These are phyloP conservation scores for Penicillium pancosmium DNA, from an alignment of 495 filamentous ascomycete species.

Conservation along the genomic window DNA sequence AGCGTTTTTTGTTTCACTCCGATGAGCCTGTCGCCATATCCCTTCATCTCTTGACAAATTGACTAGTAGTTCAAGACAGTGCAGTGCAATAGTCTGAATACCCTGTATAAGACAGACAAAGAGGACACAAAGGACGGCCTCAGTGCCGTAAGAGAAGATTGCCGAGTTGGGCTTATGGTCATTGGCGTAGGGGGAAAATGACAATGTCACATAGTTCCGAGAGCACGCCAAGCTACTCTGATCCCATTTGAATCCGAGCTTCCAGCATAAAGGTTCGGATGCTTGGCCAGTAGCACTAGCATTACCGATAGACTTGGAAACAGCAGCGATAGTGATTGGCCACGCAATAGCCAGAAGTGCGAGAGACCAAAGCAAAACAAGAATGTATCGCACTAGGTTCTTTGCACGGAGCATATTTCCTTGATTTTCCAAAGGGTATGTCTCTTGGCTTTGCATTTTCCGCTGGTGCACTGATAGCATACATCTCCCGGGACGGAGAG, in stretches of 20 bases:
- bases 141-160: not conserved
- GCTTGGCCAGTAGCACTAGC: not conserved
- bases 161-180: not conserved
- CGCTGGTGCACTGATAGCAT: not conserved
- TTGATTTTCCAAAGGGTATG: not conserved
- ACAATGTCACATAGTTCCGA: not conserved
- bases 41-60: conserved; percentile 50
- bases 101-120: conserved; percentile 22
- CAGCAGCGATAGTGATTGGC: not conserved
- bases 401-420: not conserved
- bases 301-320: not conserved
- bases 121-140: conserved; percentile 11
- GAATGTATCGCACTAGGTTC: not conserved
- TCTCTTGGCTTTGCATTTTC: not conserved
- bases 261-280: not conserved
- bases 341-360: not conserved
- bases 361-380: not conserved
- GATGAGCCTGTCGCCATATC: conserved; percentile 16
- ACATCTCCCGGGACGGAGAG: not conserved
- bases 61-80: conserved; percentile 49
- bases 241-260: not conserved
- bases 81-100: conserved; percentile 42
- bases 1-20: not conserved
- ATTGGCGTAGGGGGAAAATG: not conserved
- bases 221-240: not conserved